These are phyloP conservation scores for Candida maltosa DNA, from an alignment of 805 yeast genomes.

Conservation along the genomic window DNA sequence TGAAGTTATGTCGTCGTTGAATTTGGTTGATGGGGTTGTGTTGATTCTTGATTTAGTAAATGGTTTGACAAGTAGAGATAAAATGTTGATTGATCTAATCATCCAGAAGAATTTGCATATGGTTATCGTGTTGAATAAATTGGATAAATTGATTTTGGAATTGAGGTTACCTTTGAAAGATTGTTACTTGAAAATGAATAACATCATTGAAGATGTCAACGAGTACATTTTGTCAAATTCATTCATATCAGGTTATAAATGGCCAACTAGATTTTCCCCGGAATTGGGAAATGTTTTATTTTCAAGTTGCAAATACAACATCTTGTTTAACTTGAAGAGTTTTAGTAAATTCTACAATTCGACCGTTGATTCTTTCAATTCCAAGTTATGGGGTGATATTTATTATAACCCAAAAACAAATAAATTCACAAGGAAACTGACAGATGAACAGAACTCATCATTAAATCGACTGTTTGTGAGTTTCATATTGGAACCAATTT, in stretches of 20 bases:
- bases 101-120: slow-evolving; percentile 50
- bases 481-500: slow-evolving; percentile 75
- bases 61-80: slow-evolving; percentile 64
- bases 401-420: slow-evolving; percentile 44
- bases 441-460: slow-evolving; percentile 19
- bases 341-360: slow-evolving; percentile 51
- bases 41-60: slow-evolving; percentile 83
- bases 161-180: slow-evolving; percentile 71
- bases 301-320: slow-evolving; percentile 61
- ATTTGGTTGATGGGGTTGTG: slow-evolving; percentile 61
- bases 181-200: slow-evolving; percentile 64
- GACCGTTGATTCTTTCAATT: slow-evolving; percentile 38
- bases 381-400: slow-evolving; percentile 75
- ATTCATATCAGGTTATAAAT: slow-evolving; percentile 21
- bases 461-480: slow-evolving; percentile 49
- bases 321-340: slow-evolving; percentile 64
- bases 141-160: slow-evolving; percentile 84
- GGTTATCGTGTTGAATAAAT: slow-evolving; percentile 66
- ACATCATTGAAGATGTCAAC: slow-evolving; percentile 64
- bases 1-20: slow-evolving; percentile 58
- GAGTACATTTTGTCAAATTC: slow-evolving; percentile 37
- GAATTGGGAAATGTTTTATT: slow-evolving; percentile 65
- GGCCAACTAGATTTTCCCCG: slow-evolving; percentile 50
- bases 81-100: slow-evolving; percentile 48
- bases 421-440: slow-evolving; percentile 34